Base-by-base conservation (phyloP, 129 eudicot genomes). In the Flaveria sonorensis region DNA sequence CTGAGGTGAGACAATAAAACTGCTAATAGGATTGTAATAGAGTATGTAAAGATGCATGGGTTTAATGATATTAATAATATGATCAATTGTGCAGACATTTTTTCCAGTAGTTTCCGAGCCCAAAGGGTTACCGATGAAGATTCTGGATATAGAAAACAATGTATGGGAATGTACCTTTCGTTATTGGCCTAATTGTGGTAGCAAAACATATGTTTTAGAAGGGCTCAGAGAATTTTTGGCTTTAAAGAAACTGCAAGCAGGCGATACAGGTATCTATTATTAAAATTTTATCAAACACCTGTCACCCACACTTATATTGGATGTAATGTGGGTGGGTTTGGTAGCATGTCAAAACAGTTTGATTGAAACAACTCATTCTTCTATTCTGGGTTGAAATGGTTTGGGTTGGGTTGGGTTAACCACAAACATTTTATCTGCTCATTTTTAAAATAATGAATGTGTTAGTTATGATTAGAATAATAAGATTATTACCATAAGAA, bases 191-290 rank as follows among this genome's bases (percentile, higher is more conserved):
- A 68, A 68, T 67, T 20, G 70, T 57, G 80, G 75, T 63, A 83
- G 87, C 79, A 82, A 76, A 85, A 85, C 83, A 56, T 89, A 91
- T 77, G 87, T 88, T 72, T 82, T 91, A 50, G 95, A 89, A 81
- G 90, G 95, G 43, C 78, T 86, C 73, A 84, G 86, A 83, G 87
- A 85, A 48, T 83, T 82, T 83, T 81, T 89, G 87, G 50, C 72
- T 57, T 48, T 84, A 59, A 75, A 77, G 81, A 82, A 79, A 74
- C 81, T 85, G 89, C 82, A 83, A 83, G 85, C 88, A 14, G 97
- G 97, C 10, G 97, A 91, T 77, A 75, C 77, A 72, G 89, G 97
- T 91, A 83, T 81, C 19, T 43, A 45, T 59, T 78, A n/a, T n/a
- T n/a, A 51, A 42, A 18, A 69, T 45, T 57, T 46, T 47, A 62